A percentile compares a stretch with the other conserved stretches of the same genome.
phyloP scores from a whole-genome alignment of 306 rosid genomes.

The Luffa acutangula region DNA sequence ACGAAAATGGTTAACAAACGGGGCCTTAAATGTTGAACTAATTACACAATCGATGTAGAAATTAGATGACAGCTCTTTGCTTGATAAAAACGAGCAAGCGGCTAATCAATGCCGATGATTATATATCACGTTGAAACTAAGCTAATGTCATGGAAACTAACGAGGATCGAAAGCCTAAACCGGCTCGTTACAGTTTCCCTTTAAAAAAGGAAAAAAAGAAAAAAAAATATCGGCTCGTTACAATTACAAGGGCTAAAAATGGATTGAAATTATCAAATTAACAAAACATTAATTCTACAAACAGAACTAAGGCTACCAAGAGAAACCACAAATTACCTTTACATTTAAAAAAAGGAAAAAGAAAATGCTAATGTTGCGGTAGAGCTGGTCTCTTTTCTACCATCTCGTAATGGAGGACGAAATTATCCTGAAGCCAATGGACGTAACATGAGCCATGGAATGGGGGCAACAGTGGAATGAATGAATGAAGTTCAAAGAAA shows the following conservation, averaged over 20 bases:
- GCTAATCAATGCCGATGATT: not conserved
- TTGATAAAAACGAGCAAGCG: not conserved
- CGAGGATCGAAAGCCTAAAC: not conserved
- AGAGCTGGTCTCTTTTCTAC: conserved; percentile 66
- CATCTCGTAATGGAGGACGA: conserved; percentile 56
- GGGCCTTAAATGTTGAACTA: too few relatives aligned
- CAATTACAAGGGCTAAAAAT: not conserved
- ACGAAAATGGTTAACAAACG: too few relatives aligned
- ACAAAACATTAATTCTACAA: not conserved
- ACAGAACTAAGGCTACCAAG: not conserved
- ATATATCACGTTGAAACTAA: too few relatives aligned
- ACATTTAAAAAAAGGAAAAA: not conserved
- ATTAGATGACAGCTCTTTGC: too few relatives aligned
- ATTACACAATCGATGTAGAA: too few relatives aligned
- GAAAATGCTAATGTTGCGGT: conserved; percentile 17
- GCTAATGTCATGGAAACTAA: not conserved
- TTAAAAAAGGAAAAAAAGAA: not conserved
- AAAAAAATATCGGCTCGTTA: not conserved
- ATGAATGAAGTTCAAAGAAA: not conserved
- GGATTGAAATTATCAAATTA: conserved; percentile 8
- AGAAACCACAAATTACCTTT: not conserved
- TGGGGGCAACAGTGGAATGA: not conserved
- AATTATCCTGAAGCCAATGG: conserved; percentile 59
- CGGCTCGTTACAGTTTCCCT: conserved; percentile 1
- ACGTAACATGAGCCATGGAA: not conserved